Conservation (phyloP, 1,284 basidiomycete genomes). For the Ganoderma sinense region DNA sequence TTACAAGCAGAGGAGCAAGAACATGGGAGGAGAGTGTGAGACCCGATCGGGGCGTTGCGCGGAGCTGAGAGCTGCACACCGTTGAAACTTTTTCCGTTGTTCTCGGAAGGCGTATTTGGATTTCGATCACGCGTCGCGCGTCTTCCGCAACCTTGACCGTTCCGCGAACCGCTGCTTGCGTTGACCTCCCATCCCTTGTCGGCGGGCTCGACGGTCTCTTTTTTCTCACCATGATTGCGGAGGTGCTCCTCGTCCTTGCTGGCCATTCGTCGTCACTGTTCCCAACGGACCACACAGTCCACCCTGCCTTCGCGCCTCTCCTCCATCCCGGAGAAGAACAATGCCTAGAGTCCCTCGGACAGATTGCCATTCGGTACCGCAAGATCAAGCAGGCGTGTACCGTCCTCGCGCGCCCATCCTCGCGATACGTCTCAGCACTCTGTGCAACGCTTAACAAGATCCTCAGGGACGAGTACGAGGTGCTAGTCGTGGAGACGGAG, state of each 20-base stretch:
- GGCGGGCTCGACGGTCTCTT: not conserved
- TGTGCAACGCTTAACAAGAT: conserved; percentile 77
- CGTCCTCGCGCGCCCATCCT: conserved; percentile 62
- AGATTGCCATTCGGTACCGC: conserved; percentile 76
- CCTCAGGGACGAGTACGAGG: conserved; percentile 81
- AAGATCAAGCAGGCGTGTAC: conserved; percentile 67
- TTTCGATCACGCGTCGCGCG: conserved; percentile 21
- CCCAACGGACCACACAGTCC: conserved; percentile 60
- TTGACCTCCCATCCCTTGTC: not conserved
- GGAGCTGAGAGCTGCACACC: not conserved
- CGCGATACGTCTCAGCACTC: conserved; percentile 80
- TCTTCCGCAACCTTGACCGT: not conserved
- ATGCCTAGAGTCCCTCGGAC: conserved; percentile 76
- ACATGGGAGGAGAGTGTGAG: not conserved
- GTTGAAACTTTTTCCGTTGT: conserved; percentile 29
- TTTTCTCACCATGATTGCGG: conserved; percentile 72
- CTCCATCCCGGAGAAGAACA: conserved; percentile 89
- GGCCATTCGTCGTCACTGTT: conserved; percentile 88
- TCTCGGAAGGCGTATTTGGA: conserved; percentile 12
- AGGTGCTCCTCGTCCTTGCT: conserved; percentile 82
- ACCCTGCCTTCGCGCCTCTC: conserved; percentile 72
- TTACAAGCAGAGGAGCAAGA: not conserved
- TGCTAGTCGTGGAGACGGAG: conserved; percentile 82
- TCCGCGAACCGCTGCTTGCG: not conserved
- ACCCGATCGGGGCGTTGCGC: not conserved